Evolutionary conservation across 306 rosid species (phyloP).

Genomic region (Chamaecrista fasciculata): DNA sequence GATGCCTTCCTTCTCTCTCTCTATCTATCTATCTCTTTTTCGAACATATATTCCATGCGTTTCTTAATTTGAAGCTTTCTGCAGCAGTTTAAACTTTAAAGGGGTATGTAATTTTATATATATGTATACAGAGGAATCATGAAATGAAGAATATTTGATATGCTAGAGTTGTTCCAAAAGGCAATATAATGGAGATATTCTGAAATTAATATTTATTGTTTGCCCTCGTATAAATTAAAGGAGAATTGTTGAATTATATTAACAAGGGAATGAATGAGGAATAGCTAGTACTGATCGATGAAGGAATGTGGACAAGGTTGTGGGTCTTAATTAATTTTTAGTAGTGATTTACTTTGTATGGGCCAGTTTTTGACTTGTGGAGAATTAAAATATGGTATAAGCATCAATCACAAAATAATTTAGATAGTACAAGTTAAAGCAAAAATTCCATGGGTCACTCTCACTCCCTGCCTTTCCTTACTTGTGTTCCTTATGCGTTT

Average conservation of each 20-base stretch:
- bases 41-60: constrained; percentile 2
- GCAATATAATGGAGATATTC: not conserved
- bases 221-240: not conserved
- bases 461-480: not conserved
- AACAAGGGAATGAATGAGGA: not conserved
- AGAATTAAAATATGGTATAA: not conserved
- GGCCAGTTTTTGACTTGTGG: not conserved
- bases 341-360: not conserved
- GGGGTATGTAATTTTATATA: constrained; percentile 19
- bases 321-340: not conserved
- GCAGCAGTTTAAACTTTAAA: constrained; percentile 1
- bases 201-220: not conserved
- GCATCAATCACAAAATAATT: not conserved
- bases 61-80: constrained; percentile 26
- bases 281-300: no score
- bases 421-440: not conserved
- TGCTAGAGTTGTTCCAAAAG: not conserved
- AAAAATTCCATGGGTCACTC: not conserved
- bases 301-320: not conserved
- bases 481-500: not conserved
- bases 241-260: not conserved
- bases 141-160: not conserved
- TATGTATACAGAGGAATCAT: not conserved
- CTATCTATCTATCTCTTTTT: not conserved
- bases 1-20: not conserved